Conservation (phyloP, 2,329 filamentous ascomycete species). For the Orbilia oligospora region DNA sequence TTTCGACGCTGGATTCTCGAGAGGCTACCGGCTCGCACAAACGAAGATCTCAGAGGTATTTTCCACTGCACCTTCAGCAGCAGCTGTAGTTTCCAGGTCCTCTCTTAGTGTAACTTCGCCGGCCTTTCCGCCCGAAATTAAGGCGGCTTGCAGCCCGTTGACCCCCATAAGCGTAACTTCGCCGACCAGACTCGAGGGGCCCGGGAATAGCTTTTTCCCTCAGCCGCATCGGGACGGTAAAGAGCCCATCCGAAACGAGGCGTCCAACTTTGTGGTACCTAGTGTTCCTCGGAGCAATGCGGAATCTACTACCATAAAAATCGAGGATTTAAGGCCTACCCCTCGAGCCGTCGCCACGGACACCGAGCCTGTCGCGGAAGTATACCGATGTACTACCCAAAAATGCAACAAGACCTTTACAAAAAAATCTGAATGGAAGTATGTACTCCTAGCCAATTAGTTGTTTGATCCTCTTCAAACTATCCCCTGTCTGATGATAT, state of each 20-base stretch:
- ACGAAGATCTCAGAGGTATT: constrained; percentile 14
- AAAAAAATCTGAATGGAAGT: constrained; percentile 54
- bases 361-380: constrained; percentile 17
- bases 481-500: neutral
- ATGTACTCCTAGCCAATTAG: constrained; percentile 1
- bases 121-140: constrained; percentile 26
- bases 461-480: neutral
- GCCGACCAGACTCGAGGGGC: constrained; percentile 36
- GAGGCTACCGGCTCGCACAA: constrained; percentile 30
- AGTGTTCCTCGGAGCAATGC: constrained; percentile 17
- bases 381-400: constrained; percentile 16
- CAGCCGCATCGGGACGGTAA: constrained; percentile 12
- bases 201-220: constrained; percentile 22
- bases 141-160: constrained; percentile 27
- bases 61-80: constrained; percentile 3
- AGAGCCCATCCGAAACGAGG: constrained; percentile 20
- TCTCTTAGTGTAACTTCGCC: constrained; percentile 43
- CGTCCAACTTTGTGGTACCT: constrained; percentile 31
- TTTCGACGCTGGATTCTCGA: constrained; percentile 38
- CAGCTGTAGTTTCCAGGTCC: neutral
- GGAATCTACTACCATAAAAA: constrained; percentile 8
- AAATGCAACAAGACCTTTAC: constrained; percentile 47
- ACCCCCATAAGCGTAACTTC: constrained; percentile 44
- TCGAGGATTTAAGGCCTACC: constrained; percentile 39
- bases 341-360: constrained; percentile 26